These are phyloP conservation scores for Rubroboletus satanas DNA, from an alignment of 768 basidiomycete species.

Conservation along the genomic window DNA sequence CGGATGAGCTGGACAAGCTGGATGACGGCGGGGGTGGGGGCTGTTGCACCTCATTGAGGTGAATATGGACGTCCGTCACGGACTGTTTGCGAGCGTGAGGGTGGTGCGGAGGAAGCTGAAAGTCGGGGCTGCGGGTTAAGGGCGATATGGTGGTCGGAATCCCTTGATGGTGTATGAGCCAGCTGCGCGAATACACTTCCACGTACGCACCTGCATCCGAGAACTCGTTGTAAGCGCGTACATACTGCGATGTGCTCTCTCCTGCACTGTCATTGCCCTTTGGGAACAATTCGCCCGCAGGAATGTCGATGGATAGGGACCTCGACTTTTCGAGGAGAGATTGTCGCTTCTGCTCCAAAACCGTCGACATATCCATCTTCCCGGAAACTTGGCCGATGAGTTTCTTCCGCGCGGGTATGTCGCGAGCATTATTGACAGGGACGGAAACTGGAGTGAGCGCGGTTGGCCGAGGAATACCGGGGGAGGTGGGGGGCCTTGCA, in stretches of 20 bases:
- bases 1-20: slow-evolving; percentile 37
- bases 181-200: background rate
- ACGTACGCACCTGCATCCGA: slow-evolving; percentile 18
- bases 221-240: slow-evolving; percentile 32
- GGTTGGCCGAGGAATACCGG: slow-evolving; percentile 52
- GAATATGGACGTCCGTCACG: slow-evolving; percentile 48
- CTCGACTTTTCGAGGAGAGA: slow-evolving; percentile 46
- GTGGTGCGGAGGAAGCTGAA: slow-evolving; percentile 56
- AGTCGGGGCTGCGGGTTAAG: slow-evolving; percentile 48
- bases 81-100: slow-evolving; percentile 79
- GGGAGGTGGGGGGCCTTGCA: slow-evolving; percentile 78
- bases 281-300: slow-evolving; percentile 42
- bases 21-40: slow-evolving; percentile 10
- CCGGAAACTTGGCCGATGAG: slow-evolving; percentile 47
- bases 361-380: slow-evolving; percentile 41
- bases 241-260: slow-evolving; percentile 22
- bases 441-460: slow-evolving; percentile 23
- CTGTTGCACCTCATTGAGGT: slow-evolving; percentile 30
- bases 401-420: slow-evolving; percentile 43
- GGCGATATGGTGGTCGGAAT: slow-evolving; percentile 10
- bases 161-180: slow-evolving; percentile 10
- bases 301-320: slow-evolving; percentile 64
- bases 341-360: slow-evolving; percentile 54
- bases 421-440: slow-evolving; percentile 25
- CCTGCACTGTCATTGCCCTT: slow-evolving; percentile 15